These are phyloP conservation scores for Exserohilum rostratum DNA, from an alignment of 2,329 filamentous ascomycete genomes.

Conservation along the genomic window DNA sequence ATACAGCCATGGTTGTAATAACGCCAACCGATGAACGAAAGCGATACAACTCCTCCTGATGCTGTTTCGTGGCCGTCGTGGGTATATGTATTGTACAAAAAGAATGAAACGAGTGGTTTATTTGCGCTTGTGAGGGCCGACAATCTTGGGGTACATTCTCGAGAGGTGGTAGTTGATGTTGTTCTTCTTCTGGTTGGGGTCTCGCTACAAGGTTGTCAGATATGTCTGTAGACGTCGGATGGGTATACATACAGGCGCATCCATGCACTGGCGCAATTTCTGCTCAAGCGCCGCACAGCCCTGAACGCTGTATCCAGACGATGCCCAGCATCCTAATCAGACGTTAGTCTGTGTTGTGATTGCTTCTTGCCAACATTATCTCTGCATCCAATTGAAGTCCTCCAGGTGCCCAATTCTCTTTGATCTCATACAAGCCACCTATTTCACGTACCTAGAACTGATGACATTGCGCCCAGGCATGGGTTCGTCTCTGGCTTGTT, in stretches of 20 bases:
- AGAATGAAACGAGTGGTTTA: constrained; percentile 31
- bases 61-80: constrained; percentile 15
- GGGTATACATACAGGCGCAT: constrained; percentile 68
- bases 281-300: constrained; percentile 66
- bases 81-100: constrained; percentile 39
- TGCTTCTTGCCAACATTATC: not conserved
- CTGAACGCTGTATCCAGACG: constrained; percentile 70
- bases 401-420: no score
- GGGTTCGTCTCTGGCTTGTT: constrained; percentile 68
- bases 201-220: constrained; percentile 54
- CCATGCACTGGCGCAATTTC: constrained; percentile 74
- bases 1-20: constrained; percentile 22
- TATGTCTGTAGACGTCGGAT: not conserved
- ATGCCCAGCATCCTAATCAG: constrained; percentile 78
- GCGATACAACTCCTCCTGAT: constrained; percentile 28
- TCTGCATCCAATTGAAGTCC: not conserved
- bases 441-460: constrained; percentile 68
- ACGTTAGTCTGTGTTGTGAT: constrained; percentile 28
- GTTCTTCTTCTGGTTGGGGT: constrained; percentile 67
- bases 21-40: constrained; percentile 26
- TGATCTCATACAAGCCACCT: no score
- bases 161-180: constrained; percentile 91
- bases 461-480: constrained; percentile 70
- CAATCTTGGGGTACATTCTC: constrained; percentile 75
- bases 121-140: constrained; percentile 72